phyloP scores from a whole-genome alignment of 345 rosid genomes.

The Atalantia buxifolia region DNA sequence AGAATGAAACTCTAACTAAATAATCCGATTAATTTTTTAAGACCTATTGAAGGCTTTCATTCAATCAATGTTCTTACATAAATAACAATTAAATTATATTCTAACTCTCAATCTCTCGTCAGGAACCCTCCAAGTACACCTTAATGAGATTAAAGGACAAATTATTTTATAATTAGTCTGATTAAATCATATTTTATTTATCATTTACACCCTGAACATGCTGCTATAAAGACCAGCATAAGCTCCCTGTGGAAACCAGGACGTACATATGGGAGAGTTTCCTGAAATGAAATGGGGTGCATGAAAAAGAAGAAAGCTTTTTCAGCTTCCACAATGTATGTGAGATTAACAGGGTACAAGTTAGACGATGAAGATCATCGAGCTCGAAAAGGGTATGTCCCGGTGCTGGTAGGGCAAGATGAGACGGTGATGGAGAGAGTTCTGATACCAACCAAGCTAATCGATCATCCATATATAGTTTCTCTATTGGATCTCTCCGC shows the following conservation, averaged over 20 bases:
- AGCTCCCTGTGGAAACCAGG: neutral
- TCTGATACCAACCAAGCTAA: conserved; percentile 23
- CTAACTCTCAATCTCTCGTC: no score
- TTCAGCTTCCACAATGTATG: neutral
- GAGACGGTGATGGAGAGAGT: conserved; percentile 20
- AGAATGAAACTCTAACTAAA: no score
- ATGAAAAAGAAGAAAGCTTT: neutral
- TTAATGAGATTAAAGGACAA: neutral
- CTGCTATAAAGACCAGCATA: neutral
- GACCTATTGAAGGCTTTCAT: no score
- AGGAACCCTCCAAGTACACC: no score
- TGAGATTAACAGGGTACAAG: neutral
- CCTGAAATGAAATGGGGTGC: neutral
- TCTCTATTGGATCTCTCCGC: conserved; percentile 27
- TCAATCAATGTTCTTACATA: neutral
- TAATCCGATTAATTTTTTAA: no score
- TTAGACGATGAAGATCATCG: neutral
- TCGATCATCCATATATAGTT: conserved; percentile 24
- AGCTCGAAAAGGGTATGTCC: conserved; percentile 26
- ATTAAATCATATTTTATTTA: no score
- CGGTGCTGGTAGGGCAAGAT: conserved; percentile 24
- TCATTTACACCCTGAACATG: neutral
- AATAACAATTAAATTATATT: no score
- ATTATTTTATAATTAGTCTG: neutral
- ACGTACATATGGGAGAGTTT: neutral